Percentiles rank a stretch among this genome's conserved stretches.
These are phyloP conservation scores for Suhomyces sp. DNA, from an alignment of 805 yeast species.

Conservation along the genomic window DNA sequence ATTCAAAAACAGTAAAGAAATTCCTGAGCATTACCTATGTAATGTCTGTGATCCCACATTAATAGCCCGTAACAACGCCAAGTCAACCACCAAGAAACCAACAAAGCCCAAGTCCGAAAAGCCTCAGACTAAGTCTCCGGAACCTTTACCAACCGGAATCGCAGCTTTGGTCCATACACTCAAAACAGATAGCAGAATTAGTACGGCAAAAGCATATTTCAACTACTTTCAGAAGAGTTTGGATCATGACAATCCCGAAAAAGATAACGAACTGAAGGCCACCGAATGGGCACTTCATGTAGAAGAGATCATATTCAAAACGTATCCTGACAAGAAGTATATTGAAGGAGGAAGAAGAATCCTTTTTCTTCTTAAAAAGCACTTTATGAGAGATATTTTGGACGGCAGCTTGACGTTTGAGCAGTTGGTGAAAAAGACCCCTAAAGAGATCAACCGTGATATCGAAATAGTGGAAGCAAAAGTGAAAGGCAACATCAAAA, in stretches of 20 bases:
- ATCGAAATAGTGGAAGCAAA: constrained; percentile 65
- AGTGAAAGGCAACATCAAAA: constrained; percentile 65
- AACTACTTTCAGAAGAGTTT: constrained; percentile 42
- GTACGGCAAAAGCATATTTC: constrained; percentile 51
- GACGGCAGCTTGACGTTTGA: constrained; percentile 51
- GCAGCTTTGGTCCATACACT: constrained; percentile 10
- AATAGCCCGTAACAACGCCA: not conserved
- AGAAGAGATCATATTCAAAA: constrained; percentile 47
- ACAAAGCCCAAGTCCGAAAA: not conserved
- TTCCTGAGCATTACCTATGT: constrained; percentile 53
- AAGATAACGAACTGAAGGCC: constrained; percentile 33
- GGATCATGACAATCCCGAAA: constrained; percentile 25
- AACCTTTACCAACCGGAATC: constrained; percentile 1
- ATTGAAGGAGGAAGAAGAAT: constrained; percentile 67
- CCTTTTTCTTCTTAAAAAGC: constrained; percentile 61
- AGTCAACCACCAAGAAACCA: not conserved
- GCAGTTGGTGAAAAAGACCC: constrained; percentile 60
- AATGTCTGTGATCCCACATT: constrained; percentile 46
- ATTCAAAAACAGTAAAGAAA: constrained; percentile 31
- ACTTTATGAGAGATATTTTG: constrained; percentile 56
- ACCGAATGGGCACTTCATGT: constrained; percentile 47
- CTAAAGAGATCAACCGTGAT: constrained; percentile 80
- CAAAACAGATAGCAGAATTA: constrained; percentile 39
- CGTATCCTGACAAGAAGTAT: constrained; percentile 42
- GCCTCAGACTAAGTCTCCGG: not conserved